A percentile compares a stretch with the other conserved stretches of the same genome.
These are phyloP conservation scores for Cyathus pygmaeus DNA, from an alignment of 1,284 basidiomycete species.

Conservation along the genomic window DNA sequence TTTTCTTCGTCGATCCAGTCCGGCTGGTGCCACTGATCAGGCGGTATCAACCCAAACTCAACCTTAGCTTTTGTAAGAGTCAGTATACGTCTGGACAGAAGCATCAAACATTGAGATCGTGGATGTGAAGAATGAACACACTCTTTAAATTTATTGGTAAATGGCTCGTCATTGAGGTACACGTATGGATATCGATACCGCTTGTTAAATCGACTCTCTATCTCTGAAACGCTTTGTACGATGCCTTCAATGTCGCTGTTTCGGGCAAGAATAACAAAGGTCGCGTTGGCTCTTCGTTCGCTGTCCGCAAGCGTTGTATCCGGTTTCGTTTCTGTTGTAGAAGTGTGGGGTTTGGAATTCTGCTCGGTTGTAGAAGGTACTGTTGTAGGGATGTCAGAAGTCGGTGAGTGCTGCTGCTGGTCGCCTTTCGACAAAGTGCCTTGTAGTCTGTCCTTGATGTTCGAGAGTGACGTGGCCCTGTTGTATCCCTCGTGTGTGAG, in stretches of 20 bases:
- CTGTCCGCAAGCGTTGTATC: neutral
- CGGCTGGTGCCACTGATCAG: slow-evolving; percentile 69
- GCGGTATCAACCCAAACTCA: slow-evolving; percentile 59
- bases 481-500: slow-evolving; percentile 78
- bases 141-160: slow-evolving; percentile 79
- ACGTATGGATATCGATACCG: slow-evolving; percentile 77
- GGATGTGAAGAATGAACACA: slow-evolving; percentile 30
- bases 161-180: slow-evolving; percentile 78
- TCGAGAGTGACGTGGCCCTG: slow-evolving; percentile 69
- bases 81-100: slow-evolving; percentile 48
- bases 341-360: no score
- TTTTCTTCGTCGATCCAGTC: slow-evolving; percentile 76
- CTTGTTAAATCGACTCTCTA: slow-evolving; percentile 75
- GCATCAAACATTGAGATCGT: neutral
- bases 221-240: slow-evolving; percentile 63
- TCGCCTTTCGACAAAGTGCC: neutral
- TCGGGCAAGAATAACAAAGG: slow-evolving; percentile 74
- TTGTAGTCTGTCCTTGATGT: slow-evolving; percentile 52
- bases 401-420: neutral
- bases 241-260: slow-evolving; percentile 74
- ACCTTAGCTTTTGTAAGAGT: slow-evolving; percentile 49
- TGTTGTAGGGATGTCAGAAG: slow-evolving; percentile 11
- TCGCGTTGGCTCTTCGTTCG: slow-evolving; percentile 64
- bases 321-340: no score
- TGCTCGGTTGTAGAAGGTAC: slow-evolving; percentile 19